phyloP scores from a whole-genome alignment of 805 yeast genomes.

The Candida hungchunana region DNA sequence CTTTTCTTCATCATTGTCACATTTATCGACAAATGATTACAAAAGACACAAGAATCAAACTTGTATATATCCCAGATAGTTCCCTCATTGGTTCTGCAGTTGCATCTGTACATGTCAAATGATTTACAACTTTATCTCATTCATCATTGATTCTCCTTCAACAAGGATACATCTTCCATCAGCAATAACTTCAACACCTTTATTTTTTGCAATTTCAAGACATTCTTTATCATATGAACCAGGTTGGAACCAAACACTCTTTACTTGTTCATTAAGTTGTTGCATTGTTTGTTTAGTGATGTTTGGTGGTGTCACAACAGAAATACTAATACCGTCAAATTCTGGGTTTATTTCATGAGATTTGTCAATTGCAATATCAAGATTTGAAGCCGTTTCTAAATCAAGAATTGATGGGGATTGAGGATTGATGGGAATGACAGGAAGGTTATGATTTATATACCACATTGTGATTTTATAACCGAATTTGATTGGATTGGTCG shows the following conservation, averaged over 20 bases:
- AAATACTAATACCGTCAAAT: slow-evolving; percentile 48
- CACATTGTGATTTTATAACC: slow-evolving; percentile 68
- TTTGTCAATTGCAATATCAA: slow-evolving; percentile 25
- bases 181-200: slow-evolving; percentile 34
- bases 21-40: slow-evolving; percentile 28
- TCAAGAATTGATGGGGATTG: slow-evolving; percentile 44
- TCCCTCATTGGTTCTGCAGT: slow-evolving; percentile 52
- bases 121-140: slow-evolving; percentile 34
- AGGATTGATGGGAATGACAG: slow-evolving; percentile 67
- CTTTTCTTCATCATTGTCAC: slow-evolving; percentile 42
- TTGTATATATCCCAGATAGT: slow-evolving; percentile 40
- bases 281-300: slow-evolving; percentile 46
- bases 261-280: slow-evolving; percentile 36
- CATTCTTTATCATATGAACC: slow-evolving; percentile 61
- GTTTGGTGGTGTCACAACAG: slow-evolving; percentile 73
- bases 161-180: slow-evolving; percentile 70
- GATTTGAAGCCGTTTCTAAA: slow-evolving; percentile 31
- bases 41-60: slow-evolving; percentile 31
- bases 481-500: slow-evolving; percentile 56
- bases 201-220: slow-evolving; percentile 37
- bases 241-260: slow-evolving; percentile 80
- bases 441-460: slow-evolving; percentile 54
- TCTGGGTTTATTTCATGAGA: slow-evolving; percentile 25
- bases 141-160: slow-evolving; percentile 50
- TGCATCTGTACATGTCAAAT: slow-evolving; percentile 32